Conservation (phyloP, 805 yeast genomes). For the Teunomyces gatunensis region DNA sequence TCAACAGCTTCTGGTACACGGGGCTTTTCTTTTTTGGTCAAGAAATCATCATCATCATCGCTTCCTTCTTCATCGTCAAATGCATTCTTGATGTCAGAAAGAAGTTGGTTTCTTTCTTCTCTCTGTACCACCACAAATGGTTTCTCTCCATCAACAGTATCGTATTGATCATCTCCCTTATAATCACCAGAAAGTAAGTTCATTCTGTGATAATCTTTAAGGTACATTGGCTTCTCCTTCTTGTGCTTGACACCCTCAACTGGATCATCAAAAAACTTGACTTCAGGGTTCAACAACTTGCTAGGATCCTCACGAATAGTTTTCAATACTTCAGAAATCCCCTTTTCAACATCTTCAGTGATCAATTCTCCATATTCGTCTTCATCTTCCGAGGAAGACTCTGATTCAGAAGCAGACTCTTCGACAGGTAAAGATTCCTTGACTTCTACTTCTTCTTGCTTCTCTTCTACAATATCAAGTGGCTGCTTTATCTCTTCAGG, state of each 20-base stretch:
- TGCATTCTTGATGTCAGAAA: conserved; percentile 73
- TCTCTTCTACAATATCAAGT: conserved; percentile 16
- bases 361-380: conserved; percentile 88
- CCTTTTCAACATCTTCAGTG: conserved; percentile 81
- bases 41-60: conserved; percentile 37
- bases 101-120: conserved; percentile 70
- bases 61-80: conserved; percentile 46
- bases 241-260: conserved; percentile 33
- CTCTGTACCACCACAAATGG: conserved; percentile 74
- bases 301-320: conserved; percentile 71
- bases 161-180: conserved; percentile 52
- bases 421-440: conserved; percentile 19
- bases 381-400: conserved; percentile 64
- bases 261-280: conserved; percentile 71
- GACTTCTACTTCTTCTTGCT: conserved; percentile 10
- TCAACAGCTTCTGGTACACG: conserved; percentile 20
- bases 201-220: conserved; percentile 91
- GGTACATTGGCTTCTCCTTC: conserved; percentile 66
- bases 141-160: conserved; percentile 52
- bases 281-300: conserved; percentile 61
- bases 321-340: conserved; percentile 66
- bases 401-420: conserved; percentile 31
- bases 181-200: conserved; percentile 68
- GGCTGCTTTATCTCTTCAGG: conserved; percentile 1
- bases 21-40: conserved; percentile 51